Percentiles rank a stretch among this genome's conserved stretches.
Evolutionary conservation across 2,329 filamentous ascomycete genomes (phyloP).

Genomic region (Sclerotinia nivalis): DNA sequence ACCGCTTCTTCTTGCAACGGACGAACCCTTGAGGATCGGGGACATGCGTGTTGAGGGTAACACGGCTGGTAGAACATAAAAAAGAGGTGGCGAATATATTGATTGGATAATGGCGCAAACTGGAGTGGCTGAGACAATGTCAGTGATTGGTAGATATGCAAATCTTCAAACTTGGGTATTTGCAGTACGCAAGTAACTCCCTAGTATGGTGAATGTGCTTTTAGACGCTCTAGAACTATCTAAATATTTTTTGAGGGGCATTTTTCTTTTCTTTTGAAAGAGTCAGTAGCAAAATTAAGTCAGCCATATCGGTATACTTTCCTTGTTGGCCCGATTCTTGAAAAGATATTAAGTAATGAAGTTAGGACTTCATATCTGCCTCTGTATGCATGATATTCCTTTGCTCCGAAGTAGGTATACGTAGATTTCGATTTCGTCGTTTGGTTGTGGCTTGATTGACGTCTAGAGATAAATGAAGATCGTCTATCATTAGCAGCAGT

Average conservation of each 20-base stretch:
- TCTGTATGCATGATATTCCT: not conserved
- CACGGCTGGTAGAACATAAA: not conserved
- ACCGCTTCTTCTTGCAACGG: not conserved
- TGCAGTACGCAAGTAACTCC: not conserved
- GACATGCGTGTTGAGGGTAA: not conserved
- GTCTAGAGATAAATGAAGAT: not conserved
- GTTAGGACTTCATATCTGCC: not conserved
- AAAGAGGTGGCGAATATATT: slow-evolving; percentile 11
- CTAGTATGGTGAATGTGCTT: not conserved
- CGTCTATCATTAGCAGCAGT: not conserved
- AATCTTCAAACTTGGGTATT: not conserved
- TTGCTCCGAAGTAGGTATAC: not conserved
- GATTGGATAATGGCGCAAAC: slow-evolving; percentile 5
- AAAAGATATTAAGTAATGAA: not conserved
- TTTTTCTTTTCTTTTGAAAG: slow-evolving; percentile 1
- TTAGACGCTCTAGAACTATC: not conserved
- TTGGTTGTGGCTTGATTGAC: not conserved
- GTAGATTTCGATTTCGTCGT: not conserved
- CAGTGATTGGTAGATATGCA: not conserved
- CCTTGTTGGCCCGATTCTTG: not conserved
- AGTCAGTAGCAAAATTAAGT: not conserved
- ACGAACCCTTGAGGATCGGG: not conserved
- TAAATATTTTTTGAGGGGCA: not conserved
- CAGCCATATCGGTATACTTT: not conserved
- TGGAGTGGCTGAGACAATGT: not conserved